phyloP scores from a whole-genome alignment of 192 early-diverging fungal species.

The Dissophora ornata region DNA sequence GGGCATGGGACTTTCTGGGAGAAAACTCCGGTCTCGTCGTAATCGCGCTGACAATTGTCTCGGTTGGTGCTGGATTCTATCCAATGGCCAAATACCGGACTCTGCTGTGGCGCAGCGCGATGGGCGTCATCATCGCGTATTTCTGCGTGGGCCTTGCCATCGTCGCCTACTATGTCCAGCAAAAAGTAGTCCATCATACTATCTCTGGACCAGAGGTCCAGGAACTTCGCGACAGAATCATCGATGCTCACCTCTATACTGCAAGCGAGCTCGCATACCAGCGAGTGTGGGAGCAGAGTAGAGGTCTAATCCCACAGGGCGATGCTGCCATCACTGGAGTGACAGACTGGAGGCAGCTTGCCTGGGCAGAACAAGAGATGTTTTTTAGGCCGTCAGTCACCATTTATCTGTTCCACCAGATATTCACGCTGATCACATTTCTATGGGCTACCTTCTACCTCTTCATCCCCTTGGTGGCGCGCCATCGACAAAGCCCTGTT shows the following conservation, averaged over 20 bases:
- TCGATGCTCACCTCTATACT: not conserved
- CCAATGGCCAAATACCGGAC: constrained; percentile 22
- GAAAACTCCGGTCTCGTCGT: constrained; percentile 19
- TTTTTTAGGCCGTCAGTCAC: constrained; percentile 1
- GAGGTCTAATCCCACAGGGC: not conserved
- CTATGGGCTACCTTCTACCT: constrained; percentile 33
- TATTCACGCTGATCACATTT: constrained; percentile 19
- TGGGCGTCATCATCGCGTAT: constrained; percentile 18
- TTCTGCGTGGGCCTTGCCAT: not conserved
- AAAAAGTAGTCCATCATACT: not conserved
- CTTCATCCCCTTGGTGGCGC: constrained; percentile 29
- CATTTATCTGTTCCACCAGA: constrained; percentile 25
- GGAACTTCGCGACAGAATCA: constrained; percentile 2
- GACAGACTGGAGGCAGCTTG: constrained; percentile 9
- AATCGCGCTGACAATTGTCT: constrained; percentile 25
- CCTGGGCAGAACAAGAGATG: constrained; percentile 18
- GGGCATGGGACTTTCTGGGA: constrained; percentile 38
- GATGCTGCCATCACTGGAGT: constrained; percentile 2
- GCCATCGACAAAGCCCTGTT: constrained; percentile 23
- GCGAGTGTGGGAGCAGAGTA: not conserved
- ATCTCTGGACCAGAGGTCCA: constrained; percentile 11
- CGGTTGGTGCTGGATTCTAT: constrained; percentile 43
- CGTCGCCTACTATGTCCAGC: constrained; percentile 18
- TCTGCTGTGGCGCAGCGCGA: constrained; percentile 7
- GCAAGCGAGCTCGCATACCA: not conserved